Evolutionary conservation across 176 grass and related monocot genomes (phyloP).

Genomic region (Miscanthus lutarioriparius): DNA sequence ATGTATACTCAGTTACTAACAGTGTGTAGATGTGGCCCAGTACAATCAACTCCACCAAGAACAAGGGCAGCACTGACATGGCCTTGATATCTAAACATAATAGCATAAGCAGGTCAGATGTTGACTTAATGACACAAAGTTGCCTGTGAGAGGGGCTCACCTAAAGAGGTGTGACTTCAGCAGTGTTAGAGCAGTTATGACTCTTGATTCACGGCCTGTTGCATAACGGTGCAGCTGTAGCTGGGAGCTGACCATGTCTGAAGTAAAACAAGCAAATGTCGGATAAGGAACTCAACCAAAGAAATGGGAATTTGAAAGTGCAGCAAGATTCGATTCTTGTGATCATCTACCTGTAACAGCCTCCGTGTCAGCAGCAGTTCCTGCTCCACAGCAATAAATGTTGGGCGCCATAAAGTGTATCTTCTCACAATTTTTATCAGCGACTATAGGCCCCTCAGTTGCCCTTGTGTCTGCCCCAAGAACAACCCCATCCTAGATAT

Average conservation of each 20-base stretch:
- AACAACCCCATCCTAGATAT: conserved; percentile 89
- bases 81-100: conserved; percentile 71
- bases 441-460: conserved; percentile 96
- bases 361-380: conserved; percentile 89
- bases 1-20: conserved; percentile 48
- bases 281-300: conserved; percentile 10
- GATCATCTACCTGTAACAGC: conserved; percentile 65
- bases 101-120: background rate
- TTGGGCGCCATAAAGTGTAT: conserved; percentile 98
- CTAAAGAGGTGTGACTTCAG: conserved; percentile 94
- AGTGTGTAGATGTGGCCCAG: conserved; percentile 90
- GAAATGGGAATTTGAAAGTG: background rate
- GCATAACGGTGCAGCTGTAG: conserved; percentile 93
- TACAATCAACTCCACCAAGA: conserved; percentile 86
- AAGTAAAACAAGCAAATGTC: conserved; percentile 8
- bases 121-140: background rate
- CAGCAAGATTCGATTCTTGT: background rate
- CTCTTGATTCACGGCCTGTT: conserved; percentile 88
- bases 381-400: conserved; percentile 91
- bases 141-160: conserved; percentile 28
- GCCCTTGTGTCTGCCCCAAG: conserved; percentile 93
- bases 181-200: conserved; percentile 84
- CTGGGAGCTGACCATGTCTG: conserved; percentile 98
- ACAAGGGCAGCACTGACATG: conserved; percentile 89
- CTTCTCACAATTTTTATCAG: conserved; percentile 94